Evolutionary conservation across 2,329 filamentous ascomycete genomes (phyloP), one percentile per base, ranked within the genome.

Genomic region (Penicillium sp.): DNA sequence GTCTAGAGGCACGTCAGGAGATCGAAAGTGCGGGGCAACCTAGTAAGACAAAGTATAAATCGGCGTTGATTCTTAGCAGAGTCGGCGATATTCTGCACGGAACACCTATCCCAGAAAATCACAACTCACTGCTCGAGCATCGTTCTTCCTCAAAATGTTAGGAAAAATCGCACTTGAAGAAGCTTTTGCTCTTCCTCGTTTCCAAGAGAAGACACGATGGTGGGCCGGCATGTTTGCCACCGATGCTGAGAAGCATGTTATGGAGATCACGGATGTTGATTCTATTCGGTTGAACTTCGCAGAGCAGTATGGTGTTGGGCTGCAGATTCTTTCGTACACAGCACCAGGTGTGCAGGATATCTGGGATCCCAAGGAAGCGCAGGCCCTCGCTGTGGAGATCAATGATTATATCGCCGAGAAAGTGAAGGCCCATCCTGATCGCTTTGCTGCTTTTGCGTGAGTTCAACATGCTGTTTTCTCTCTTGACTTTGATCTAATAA

Each of bases 151-250:
- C 18, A 52, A 30, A 15, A 79, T 79, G 75, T 60, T 71, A 9
- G 77, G 78, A 42, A 81, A 82, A 46, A 69, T 81, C 41, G 73
- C 74, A 9, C 66, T 81, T 14, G 77, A 81, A 56, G 77, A 81
- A 61, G 76, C 76, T 10, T 80, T 79, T 45, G 73, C 72, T 43
- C 67, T 80, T 5, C 76, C 79, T 30, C 70, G 76, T 22, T 69
- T 79, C 44, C 66, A 72, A 30, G 74, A 80, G 45, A 74, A 73
- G 57, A 77, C 74, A 4, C 64, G 66, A 49, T 79, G 76, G 75
- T 80, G 76, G 76, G 79, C 77, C 1, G 61, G 66, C 3, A 59
- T 81, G 14, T 82, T 80, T 53, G 71, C 75, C 10, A 66, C 72
- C n/a, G 71, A 80, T 46, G 66, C 74, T 2, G 74, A 77, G 8